These are phyloP conservation scores for Rhynchosporium agropyri DNA, from an alignment of 2,329 filamentous ascomycete genomes.

Conservation along the genomic window DNA sequence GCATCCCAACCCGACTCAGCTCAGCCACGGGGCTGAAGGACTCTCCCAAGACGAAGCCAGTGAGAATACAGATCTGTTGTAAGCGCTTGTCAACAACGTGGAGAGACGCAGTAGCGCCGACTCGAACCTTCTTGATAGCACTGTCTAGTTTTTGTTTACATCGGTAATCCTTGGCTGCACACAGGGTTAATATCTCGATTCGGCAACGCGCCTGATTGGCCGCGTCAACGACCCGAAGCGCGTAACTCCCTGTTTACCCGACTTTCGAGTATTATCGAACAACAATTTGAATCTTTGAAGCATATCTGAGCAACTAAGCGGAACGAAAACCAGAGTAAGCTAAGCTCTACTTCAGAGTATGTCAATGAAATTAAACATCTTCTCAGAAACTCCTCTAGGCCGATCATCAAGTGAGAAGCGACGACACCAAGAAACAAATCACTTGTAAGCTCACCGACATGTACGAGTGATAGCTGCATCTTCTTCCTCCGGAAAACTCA, in stretches of 20 bases:
- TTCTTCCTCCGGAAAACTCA: background rate
- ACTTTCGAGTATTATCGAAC: background rate
- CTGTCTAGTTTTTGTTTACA: too few relatives aligned
- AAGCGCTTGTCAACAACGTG: too few relatives aligned
- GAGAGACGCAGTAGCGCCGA: too few relatives aligned
- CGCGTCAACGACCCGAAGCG: slow-evolving; percentile 6
- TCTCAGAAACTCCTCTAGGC: background rate
- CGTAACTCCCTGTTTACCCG: background rate
- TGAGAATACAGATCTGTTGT: too few relatives aligned
- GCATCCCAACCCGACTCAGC: slow-evolving; percentile 2
- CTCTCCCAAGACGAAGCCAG: background rate
- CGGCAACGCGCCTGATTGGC: slow-evolving; percentile 6
- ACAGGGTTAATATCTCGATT: background rate
- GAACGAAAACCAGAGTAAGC: background rate
- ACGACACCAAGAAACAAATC: background rate
- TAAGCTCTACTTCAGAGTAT: background rate
- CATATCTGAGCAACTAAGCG: background rate
- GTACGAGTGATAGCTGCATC: background rate
- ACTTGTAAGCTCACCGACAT: background rate
- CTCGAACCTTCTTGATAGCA: too few relatives aligned
- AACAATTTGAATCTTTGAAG: background rate
- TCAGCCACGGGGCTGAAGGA: background rate
- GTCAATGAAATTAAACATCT: background rate
- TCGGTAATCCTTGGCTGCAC: too few relatives aligned
- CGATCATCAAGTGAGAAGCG: background rate